These are phyloP conservation scores for Zizania latifolia DNA, from an alignment of 176 grass and related monocot species.

Conservation along the genomic window DNA sequence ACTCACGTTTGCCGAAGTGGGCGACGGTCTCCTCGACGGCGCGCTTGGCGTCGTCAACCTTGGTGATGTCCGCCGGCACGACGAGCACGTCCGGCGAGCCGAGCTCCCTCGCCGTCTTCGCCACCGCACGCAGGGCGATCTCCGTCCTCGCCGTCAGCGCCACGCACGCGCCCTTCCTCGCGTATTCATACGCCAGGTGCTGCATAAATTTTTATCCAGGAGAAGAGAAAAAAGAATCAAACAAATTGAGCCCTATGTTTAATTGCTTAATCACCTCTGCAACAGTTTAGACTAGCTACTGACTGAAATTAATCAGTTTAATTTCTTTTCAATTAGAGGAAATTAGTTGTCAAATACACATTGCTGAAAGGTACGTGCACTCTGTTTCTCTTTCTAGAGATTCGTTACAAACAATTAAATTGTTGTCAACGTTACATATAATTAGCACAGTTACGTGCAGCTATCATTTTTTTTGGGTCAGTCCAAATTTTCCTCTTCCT, in stretches of 20 bases:
- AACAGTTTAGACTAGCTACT: too few relatives aligned
- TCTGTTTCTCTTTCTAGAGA: too few relatives aligned
- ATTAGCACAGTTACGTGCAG: neutral
- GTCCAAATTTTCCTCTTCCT: too few relatives aligned
- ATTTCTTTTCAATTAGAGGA: too few relatives aligned
- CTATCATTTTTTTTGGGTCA: neutral
- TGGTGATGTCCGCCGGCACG: slow-evolving; percentile 60
- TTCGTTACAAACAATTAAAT: too few relatives aligned
- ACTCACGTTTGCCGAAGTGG: slow-evolving; percentile 67
- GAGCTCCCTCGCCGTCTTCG: slow-evolving; percentile 43
- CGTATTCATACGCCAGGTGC: slow-evolving; percentile 86
- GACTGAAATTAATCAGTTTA: too few relatives aligned
- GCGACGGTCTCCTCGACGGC: slow-evolving; percentile 71
- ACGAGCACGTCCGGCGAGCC: slow-evolving; percentile 61
- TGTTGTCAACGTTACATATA: neutral
- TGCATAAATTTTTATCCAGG: too few relatives aligned
- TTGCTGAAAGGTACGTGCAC: too few relatives aligned
- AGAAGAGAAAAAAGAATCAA: too few relatives aligned
- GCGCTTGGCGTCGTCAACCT: slow-evolving; percentile 52
- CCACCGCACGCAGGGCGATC: slow-evolving; percentile 50
- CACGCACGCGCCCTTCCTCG: slow-evolving; percentile 59
- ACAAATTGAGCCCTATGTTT: too few relatives aligned
- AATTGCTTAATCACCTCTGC: too few relatives aligned
- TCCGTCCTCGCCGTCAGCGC: slow-evolving; percentile 73
- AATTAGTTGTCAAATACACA: too few relatives aligned